Conservation (phyloP, 1,139 yeast genomes). For the Saccharomyces uvarum region DNA sequence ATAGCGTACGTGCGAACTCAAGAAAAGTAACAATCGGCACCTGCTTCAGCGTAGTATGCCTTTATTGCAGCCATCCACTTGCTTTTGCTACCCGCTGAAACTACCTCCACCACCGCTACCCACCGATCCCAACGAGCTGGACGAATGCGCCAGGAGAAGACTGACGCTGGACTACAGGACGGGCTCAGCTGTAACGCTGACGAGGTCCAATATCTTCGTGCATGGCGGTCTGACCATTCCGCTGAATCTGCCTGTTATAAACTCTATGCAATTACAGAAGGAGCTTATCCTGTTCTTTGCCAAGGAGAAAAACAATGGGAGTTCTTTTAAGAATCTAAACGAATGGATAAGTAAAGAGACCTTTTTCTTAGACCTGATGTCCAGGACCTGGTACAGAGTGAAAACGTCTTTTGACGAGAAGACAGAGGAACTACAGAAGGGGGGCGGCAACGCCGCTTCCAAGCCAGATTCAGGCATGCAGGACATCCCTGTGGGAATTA, state of each 20-base stretch:
- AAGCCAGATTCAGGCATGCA: not conserved
- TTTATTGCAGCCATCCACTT: slow-evolving; percentile 34
- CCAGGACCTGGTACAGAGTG: slow-evolving; percentile 50
- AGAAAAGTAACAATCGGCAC: not conserved
- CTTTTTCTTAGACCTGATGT: slow-evolving; percentile 50
- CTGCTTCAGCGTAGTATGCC: slow-evolving; percentile 22
- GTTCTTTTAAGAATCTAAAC: slow-evolving; percentile 22
- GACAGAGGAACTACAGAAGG: not conserved
- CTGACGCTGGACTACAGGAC: slow-evolving; percentile 48
- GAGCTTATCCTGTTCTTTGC: slow-evolving; percentile 26
- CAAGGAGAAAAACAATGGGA: slow-evolving; percentile 19
- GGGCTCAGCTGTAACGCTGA: slow-evolving; percentile 55
- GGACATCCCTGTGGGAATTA: not conserved
- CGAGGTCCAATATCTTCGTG: slow-evolving; percentile 54
- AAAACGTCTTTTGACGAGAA: slow-evolving; percentile 14
- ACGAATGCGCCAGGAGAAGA: slow-evolving; percentile 20
- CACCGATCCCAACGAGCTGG: slow-evolving; percentile 10
- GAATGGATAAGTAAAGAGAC: slow-evolving; percentile 51
- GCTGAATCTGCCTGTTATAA: slow-evolving; percentile 38
- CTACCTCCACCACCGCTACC: slow-evolving; percentile 24
- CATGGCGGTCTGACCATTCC: slow-evolving; percentile 65
- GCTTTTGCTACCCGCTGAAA: slow-evolving; percentile 29
- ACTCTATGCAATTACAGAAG: slow-evolving; percentile 31
- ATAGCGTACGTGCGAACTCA: not conserved
- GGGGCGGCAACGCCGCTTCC: not conserved